phyloP scores from a whole-genome alignment of 2,329 filamentous ascomycete species.

The Microcyclospora pomicola region DNA sequence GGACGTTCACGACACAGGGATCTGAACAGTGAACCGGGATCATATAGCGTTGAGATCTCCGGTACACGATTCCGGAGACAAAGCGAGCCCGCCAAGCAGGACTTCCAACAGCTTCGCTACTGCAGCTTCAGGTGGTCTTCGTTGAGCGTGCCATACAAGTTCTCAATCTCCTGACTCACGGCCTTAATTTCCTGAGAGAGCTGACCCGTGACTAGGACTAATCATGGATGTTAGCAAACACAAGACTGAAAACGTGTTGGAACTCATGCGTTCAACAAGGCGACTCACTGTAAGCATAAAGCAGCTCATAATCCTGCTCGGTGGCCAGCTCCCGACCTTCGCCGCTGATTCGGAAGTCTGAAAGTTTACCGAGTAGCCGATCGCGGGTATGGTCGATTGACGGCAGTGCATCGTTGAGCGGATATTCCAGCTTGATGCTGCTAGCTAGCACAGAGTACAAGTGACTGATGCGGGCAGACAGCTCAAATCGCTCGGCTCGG shows the following conservation, averaged over 20 bases:
- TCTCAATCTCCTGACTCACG: constrained; percentile 28
- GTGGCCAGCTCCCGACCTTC: constrained; percentile 37
- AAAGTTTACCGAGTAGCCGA: constrained; percentile 71
- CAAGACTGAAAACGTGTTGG: constrained; percentile 2
- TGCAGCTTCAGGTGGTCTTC: constrained; percentile 47
- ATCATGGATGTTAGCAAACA: too few species aligned
- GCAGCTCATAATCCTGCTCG: constrained; percentile 73
- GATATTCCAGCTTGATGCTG: constrained; percentile 88
- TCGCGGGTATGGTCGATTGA: constrained; percentile 71
- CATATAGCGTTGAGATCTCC: too few species aligned
- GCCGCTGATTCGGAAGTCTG: constrained; percentile 66
- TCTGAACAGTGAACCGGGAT: too few species aligned
- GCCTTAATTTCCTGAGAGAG: constrained; percentile 20
- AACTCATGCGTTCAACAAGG: too few species aligned
- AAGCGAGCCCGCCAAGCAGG: too few species aligned
- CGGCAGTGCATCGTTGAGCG: constrained; percentile 76
- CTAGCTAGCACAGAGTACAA: constrained; percentile 74
- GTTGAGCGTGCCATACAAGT: constrained; percentile 46
- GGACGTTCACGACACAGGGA: too few species aligned
- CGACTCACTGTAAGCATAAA: constrained; percentile 75
- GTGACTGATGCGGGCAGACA: constrained; percentile 85
- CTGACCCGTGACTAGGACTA: constrained; percentile 47
- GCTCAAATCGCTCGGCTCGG: constrained; percentile 58
- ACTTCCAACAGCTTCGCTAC: constrained; percentile 16
- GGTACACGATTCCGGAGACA: too few species aligned